Evolutionary conservation across 306 rosid species (phyloP).

Genomic region (Trifolium pratense): DNA sequence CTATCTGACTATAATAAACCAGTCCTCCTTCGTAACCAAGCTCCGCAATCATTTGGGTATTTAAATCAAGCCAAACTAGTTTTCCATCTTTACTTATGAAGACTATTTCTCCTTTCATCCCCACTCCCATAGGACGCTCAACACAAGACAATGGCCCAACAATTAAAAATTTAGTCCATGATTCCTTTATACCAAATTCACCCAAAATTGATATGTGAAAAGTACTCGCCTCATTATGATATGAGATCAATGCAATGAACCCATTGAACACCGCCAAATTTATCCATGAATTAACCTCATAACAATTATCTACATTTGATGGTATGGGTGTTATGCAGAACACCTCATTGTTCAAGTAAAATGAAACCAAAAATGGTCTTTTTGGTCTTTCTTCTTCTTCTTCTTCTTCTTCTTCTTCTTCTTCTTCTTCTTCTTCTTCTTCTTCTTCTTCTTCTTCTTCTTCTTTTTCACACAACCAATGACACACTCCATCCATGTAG

Average conservation of each 20-base stretch:
- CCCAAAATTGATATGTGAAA: not conserved
- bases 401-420: no score
- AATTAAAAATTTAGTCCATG: not conserved
- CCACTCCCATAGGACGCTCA: no score
- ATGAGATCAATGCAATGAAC: not conserved
- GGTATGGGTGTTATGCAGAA: not conserved
- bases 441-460: no score
- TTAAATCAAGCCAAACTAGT: no score
- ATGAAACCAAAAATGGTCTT: not conserved
- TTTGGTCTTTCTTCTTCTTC: no score
- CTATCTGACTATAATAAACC: no score
- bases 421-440: no score
- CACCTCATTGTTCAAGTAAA: not conserved
- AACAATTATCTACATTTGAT: not conserved
- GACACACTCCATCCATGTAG: not conserved
- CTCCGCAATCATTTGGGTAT: no score
- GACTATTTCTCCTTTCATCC: no score
- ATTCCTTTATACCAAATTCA: not conserved
- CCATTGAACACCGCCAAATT: not conserved
- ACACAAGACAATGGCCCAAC: not conserved
- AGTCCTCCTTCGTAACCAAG: no score
- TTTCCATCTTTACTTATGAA: no score
- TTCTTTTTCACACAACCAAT: not conserved
- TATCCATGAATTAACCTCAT: no score
- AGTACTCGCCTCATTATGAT: not conserved